Conservation (phyloP, 1,284 basidiomycete species). For the Sanguinoderma infundibulare region DNA sequence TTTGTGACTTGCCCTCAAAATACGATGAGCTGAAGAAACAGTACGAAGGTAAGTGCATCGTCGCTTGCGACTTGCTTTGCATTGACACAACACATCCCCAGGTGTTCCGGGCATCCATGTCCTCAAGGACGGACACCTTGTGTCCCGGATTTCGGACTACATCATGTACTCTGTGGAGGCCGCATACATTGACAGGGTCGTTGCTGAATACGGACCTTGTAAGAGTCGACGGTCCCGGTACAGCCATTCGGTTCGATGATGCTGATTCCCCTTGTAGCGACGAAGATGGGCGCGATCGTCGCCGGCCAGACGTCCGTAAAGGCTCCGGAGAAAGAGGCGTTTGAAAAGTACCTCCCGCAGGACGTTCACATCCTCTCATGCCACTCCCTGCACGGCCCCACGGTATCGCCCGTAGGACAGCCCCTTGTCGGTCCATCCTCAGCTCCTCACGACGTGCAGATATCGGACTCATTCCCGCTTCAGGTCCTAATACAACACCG, state of each 20-base stretch:
- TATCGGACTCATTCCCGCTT: not conserved
- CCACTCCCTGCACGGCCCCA: conserved; percentile 95
- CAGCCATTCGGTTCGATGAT: too few species aligned
- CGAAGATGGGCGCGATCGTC: conserved; percentile 92
- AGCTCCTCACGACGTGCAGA: not conserved
- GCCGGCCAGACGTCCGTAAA: conserved; percentile 98
- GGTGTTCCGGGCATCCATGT: conserved; percentile 66
- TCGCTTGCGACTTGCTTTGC: not conserved
- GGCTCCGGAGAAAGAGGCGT: conserved; percentile 90
- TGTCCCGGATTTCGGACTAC: conserved; percentile 37
- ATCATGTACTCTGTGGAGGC: conserved; percentile 82
- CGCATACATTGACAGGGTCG: conserved; percentile 85
- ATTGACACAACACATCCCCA: conserved; percentile 26
- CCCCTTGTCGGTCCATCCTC: conserved; percentile 74
- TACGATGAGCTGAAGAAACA: conserved; percentile 69
- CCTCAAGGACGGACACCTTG: conserved; percentile 35
- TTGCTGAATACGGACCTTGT: conserved; percentile 92
- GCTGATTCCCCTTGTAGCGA: conserved; percentile 56
- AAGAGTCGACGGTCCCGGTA: not conserved
- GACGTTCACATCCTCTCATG: conserved; percentile 93
- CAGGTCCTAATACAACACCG: conserved; percentile 92
- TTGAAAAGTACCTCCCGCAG: conserved; percentile 86
- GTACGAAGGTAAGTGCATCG: conserved; percentile 58
- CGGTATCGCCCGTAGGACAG: conserved; percentile 90
- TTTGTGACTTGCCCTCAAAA: conserved; percentile 88